Base-by-base conservation (phyloP, 495 filamentous ascomycete genomes). In the Penicillium herquei region DNA sequence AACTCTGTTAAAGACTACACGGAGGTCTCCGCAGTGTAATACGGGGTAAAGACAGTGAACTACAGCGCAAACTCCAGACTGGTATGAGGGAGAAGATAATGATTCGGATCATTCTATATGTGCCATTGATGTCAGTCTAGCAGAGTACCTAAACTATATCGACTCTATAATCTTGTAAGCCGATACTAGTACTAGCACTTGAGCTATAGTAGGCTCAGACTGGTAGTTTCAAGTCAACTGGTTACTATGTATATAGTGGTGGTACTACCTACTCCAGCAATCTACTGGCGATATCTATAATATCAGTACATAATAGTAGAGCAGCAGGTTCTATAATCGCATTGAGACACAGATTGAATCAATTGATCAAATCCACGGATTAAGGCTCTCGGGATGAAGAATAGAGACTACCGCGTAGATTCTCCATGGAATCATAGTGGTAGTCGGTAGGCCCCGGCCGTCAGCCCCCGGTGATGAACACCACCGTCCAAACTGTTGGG, bases 1-100 rank as follows among this genome's bases (percentile, higher is more conserved):
- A 6, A 26, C n/a, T 32, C 31, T 26, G 21, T 26, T 11, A 35
- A 17, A 10, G 1, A 16, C 58, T 56, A 50, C 44, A 42, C 52
- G 62, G 62, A 59, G 58, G 39, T 62, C 62, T 42, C 62, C 62
- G 61, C 50, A 18, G 7, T 44, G 53, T 16, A 32, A 16, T 21
- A 13, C 17, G 52, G 39, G 52, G 26, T 14, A 21, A 51, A 31
- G 57, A 56, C 35, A 34, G 39, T 39, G 17, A 13, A 52, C 32
- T 62, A 58, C 62, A n/a, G 56, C 55, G 61, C 30, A 64, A 31
- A 39, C 21, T 39, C 12, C 37, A 57, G 37, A 48, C 43, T 58
- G 49, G 32, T 17, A 16, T 12, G 10, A 12, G 21, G 16, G n/a
- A 7, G 39, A 33, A 18, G 52, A 37, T 46, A 6, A 21, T 33